phyloP scores from a whole-genome alignment of 2,329 filamentous ascomycete species.

The Colletotrichum shisoi region DNA sequence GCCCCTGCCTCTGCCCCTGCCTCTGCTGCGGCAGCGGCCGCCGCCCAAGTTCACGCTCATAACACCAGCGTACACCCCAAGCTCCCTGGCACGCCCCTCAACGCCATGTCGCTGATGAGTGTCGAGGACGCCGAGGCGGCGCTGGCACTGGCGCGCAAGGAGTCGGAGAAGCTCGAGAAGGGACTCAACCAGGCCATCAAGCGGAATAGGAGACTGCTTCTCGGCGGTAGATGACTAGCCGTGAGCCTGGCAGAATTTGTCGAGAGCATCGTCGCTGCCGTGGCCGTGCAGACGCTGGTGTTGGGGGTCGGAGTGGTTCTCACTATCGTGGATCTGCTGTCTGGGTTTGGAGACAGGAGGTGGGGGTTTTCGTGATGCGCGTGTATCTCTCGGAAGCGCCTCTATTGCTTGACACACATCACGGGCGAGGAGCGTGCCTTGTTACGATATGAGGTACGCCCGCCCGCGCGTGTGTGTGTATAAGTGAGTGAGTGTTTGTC shows the following conservation, averaged over 20 bases:
- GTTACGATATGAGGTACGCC: not conserved
- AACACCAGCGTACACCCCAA: conserved; percentile 28
- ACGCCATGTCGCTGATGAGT: conserved; percentile 64
- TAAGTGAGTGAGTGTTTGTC: not conserved
- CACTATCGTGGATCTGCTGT: conserved; percentile 38
- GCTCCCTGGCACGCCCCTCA: conserved; percentile 47
- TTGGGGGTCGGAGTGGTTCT: conserved; percentile 39
- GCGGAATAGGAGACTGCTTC: conserved; percentile 64
- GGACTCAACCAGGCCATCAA: conserved; percentile 66
- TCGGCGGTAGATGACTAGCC: conserved; percentile 44
- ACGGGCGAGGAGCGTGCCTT: not conserved
- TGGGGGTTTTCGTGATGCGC: not conserved
- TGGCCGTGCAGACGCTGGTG: conserved; percentile 39
- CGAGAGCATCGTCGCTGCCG: conserved; percentile 36
- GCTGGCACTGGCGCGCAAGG: conserved; percentile 61
- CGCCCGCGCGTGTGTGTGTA: too few relatives aligned
- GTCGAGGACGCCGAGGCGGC: conserved; percentile 70
- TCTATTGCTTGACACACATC: not conserved
- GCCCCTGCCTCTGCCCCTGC: conserved; percentile 9
- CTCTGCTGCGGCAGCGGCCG: conserved; percentile 16
- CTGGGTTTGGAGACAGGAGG: conserved; percentile 1
- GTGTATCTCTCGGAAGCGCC: not conserved
- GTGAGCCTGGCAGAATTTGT: conserved; percentile 25
- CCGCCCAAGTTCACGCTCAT: conserved; percentile 26
- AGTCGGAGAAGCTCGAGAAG: conserved; percentile 70